These are phyloP conservation scores for Penicillium paradoxum DNA, from an alignment of 495 filamentous ascomycete genomes.

Conservation along the genomic window DNA sequence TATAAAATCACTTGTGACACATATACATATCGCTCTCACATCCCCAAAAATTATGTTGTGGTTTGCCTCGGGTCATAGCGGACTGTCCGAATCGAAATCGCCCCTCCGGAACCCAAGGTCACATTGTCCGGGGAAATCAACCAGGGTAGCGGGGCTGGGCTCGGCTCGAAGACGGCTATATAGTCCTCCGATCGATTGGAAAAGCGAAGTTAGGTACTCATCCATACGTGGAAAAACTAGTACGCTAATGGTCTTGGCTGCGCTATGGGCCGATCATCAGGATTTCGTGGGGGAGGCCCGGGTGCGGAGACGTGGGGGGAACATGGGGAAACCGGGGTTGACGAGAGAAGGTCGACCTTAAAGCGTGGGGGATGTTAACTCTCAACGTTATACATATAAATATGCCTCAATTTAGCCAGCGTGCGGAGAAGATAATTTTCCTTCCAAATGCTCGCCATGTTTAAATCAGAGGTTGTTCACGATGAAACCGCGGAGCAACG, in stretches of 20 bases:
- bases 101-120: too few relatives aligned
- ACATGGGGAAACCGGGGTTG: not conserved
- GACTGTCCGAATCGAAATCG: too few relatives aligned
- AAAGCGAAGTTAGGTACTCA: not conserved
- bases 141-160: too few relatives aligned
- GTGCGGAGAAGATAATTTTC: not conserved
- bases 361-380: not conserved
- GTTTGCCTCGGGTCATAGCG: too few relatives aligned
- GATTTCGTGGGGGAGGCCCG: conserved; percentile 4
- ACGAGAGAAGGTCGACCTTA: not conserved
- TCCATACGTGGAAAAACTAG: not conserved
- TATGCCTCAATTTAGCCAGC: not conserved
- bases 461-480: conserved; percentile 15
- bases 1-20: too few relatives aligned
- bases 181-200: not conserved
- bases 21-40: too few relatives aligned
- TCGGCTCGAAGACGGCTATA: too few relatives aligned
- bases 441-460: conserved; percentile 9
- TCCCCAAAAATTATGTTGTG: too few relatives aligned
- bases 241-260: not conserved
- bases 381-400: not conserved
- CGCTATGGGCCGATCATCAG: not conserved
- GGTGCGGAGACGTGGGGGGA: conserved; percentile 9
- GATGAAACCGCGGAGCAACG: conserved; percentile 9
- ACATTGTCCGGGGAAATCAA: too few relatives aligned